phyloP scores from a whole-genome alignment of 495 filamentous ascomycete genomes.

The Neurospora sp. region DNA sequence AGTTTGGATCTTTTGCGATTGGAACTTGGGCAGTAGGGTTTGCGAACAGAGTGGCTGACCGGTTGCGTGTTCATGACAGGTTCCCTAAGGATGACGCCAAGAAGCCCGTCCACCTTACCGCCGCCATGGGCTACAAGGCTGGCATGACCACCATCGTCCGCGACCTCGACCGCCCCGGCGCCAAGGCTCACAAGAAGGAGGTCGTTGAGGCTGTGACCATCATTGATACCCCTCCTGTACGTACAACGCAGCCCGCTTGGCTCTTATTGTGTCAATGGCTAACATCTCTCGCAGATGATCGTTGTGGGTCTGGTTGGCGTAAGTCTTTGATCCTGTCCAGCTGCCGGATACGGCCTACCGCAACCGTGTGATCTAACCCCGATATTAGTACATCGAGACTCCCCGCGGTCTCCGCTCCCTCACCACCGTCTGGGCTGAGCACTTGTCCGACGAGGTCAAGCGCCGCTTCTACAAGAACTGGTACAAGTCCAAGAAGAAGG shows the following conservation, averaged over 20 bases:
- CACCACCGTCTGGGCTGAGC: constrained; percentile 99
- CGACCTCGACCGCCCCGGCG: constrained; percentile 97
- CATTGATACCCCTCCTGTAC: constrained; percentile 99
- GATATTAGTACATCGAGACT: constrained; percentile 81
- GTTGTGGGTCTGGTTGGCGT: constrained; percentile 94
- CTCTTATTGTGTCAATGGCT: constrained; percentile 45
- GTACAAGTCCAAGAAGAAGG: constrained; percentile 99
- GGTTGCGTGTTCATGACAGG: constrained; percentile 35
- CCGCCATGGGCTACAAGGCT: constrained; percentile 99
- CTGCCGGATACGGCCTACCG: constrained; percentile 8
- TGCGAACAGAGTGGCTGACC: constrained; percentile 11
- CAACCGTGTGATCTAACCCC: constrained; percentile 10
- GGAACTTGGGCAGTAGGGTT: not conserved
- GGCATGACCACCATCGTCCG: constrained; percentile 99
- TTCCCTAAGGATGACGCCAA: constrained; percentile 99
- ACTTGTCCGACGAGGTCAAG: constrained; percentile 96
- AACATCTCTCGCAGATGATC: constrained; percentile 74
- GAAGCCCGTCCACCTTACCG: constrained; percentile 98
- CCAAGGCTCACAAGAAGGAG: constrained; percentile 99
- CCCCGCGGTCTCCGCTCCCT: constrained; percentile 98
- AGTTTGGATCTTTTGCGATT: not conserved
- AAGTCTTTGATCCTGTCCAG: constrained; percentile 25
- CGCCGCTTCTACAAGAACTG: constrained; percentile 99
- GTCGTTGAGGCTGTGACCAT: constrained; percentile 98
- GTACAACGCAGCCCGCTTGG: constrained; percentile 59